Conservation (phyloP, 495 filamentous ascomycete genomes). For the Penicillium samsonianum region DNA sequence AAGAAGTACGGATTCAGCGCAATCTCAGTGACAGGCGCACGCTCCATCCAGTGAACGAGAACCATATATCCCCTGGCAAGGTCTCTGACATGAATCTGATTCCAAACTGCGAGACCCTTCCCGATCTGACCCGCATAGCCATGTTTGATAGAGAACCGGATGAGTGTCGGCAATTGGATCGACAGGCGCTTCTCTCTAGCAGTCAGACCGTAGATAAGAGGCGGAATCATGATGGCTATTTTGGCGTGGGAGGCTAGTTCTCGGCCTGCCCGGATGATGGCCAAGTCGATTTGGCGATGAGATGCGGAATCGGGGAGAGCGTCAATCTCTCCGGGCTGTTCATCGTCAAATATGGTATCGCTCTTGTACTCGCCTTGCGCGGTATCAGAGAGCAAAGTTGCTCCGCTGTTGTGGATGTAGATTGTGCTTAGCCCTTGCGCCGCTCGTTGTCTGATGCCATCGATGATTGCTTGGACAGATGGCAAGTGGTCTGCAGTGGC, state of each 20-base stretch:
- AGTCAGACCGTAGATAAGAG: slow-evolving; percentile 38
- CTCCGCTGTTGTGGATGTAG: slow-evolving; percentile 45
- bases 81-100: slow-evolving; percentile 34
- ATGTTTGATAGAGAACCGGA: slow-evolving; percentile 38
- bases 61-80: slow-evolving; percentile 31
- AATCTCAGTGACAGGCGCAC: slow-evolving; percentile 11
- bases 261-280: slow-evolving; percentile 34
- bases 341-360: slow-evolving; percentile 39
- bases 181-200: slow-evolving; percentile 28
- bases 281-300: slow-evolving; percentile 43
- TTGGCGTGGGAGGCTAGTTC: slow-evolving; percentile 37
- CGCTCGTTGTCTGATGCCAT: slow-evolving; percentile 33
- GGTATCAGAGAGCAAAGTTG: slow-evolving; percentile 25
- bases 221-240: slow-evolving; percentile 39
- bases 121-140: slow-evolving; percentile 33
- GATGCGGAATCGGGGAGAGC: slow-evolving; percentile 36
- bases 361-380: slow-evolving; percentile 21
- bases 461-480: slow-evolving; percentile 34
- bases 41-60: slow-evolving; percentile 37
- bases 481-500: slow-evolving; percentile 41
- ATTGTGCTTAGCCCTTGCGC: slow-evolving; percentile 27
- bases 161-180: slow-evolving; percentile 35
- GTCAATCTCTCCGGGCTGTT: slow-evolving; percentile 31
- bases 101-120: slow-evolving; percentile 29
- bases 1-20: slow-evolving; percentile 40